Percentiles rank a stretch among this genome's conserved stretches.
phyloP scores from a whole-genome alignment of 257 asterid genomes.

The Lycium barbarum region DNA sequence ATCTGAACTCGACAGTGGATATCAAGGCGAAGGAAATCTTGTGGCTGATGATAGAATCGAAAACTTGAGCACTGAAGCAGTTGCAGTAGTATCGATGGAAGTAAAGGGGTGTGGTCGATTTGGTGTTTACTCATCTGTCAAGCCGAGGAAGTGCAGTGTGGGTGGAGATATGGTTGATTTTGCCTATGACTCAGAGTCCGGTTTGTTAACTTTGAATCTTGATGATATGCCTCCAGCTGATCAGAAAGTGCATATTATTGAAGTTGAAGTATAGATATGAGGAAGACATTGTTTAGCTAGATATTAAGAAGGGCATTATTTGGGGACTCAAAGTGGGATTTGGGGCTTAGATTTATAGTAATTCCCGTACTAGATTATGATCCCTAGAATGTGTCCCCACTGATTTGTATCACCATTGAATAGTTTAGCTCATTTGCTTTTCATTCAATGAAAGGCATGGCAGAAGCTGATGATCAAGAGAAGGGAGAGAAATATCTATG shows the following conservation, averaged over 20 bases:
- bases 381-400: constrained; percentile 1
- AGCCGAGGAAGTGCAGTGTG: constrained; percentile 55
- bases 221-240: constrained; percentile 67
- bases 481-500: neutral
- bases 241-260: constrained; percentile 57
- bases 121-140: constrained; percentile 74
- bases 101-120: constrained; percentile 76
- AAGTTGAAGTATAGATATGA: constrained; percentile 54
- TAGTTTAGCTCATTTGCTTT: neutral
- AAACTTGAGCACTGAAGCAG: constrained; percentile 47
- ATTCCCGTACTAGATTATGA: neutral
- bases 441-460: neutral
- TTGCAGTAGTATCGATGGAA: constrained; percentile 55
- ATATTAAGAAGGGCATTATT: constrained; percentile 26
- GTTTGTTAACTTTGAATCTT: constrained; percentile 64
- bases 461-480: neutral
- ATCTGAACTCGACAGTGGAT: constrained; percentile 41
- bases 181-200: constrained; percentile 54
- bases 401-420: constrained; percentile 23
- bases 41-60: constrained; percentile 36
- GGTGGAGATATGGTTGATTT: constrained; percentile 54
- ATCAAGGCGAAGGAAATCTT: constrained; percentile 35
- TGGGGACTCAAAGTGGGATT: constrained; percentile 25
- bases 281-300: constrained; percentile 24
- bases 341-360: neutral